Percentiles rank a stretch among this genome's conserved stretches.
Conservation (phyloP, 1,284 basidiomycete genomes). For the Psilocybe mexicana region DNA sequence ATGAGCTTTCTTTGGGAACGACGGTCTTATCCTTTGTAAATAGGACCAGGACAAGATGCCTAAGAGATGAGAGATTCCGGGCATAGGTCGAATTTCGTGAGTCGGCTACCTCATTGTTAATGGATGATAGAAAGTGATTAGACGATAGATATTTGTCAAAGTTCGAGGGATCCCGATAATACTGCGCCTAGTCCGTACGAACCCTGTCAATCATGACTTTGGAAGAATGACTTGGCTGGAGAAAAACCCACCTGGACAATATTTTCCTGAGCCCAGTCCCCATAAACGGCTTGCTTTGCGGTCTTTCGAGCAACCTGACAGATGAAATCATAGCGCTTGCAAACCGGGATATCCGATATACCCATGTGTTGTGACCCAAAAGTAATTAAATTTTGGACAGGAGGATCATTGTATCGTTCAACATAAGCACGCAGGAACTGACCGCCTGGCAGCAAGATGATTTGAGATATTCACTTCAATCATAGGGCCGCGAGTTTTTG, state of each 20-base stretch:
- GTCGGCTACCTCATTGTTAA: constrained; percentile 71
- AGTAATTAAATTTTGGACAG: constrained; percentile 85
- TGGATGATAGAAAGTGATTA: constrained; percentile 71
- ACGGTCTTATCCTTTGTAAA: constrained; percentile 77
- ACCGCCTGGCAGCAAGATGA: constrained; percentile 47
- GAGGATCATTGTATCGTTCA: constrained; percentile 80
- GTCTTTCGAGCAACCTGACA: constrained; percentile 78
- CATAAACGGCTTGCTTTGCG: constrained; percentile 77
- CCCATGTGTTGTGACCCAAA: constrained; percentile 88
- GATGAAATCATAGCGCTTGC: constrained; percentile 69
- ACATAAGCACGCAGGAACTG: constrained; percentile 92
- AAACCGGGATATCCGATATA: constrained; percentile 78
- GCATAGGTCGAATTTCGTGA: constrained; percentile 62
- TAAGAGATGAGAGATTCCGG: constrained; percentile 56
- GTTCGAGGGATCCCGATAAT: constrained; percentile 86
- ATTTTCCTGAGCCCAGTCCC: constrained; percentile 79
- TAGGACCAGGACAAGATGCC: constrained; percentile 64
- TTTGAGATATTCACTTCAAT: not conserved
- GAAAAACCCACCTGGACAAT: constrained; percentile 64
- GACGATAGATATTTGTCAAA: constrained; percentile 68
- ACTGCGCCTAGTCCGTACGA: constrained; percentile 69
- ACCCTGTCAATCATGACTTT: not conserved
- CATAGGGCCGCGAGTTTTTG: not conserved
- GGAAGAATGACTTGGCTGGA: not conserved
- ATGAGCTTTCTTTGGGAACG: constrained; percentile 80